These are phyloP conservation scores for Tulasnella sp. DNA, from an alignment of 768 basidiomycete genomes.

Conservation along the genomic window DNA sequence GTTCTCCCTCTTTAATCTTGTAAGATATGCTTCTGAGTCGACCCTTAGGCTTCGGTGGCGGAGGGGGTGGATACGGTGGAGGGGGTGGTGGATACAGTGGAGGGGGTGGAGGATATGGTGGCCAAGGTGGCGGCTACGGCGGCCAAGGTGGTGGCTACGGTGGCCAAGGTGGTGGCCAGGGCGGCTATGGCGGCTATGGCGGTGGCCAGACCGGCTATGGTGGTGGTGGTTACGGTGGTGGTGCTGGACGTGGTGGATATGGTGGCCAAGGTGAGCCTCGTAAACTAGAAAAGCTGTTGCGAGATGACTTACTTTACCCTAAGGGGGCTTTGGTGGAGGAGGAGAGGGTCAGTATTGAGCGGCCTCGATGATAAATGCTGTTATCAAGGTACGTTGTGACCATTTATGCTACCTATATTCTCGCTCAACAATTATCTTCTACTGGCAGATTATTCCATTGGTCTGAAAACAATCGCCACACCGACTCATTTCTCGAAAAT, in stretches of 20 bases:
- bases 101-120: conserved; percentile 19
- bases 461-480: too few species aligned
- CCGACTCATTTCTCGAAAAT: too few species aligned
- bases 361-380: too few species aligned
- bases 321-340: too few species aligned
- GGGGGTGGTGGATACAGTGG: conserved; percentile 20
- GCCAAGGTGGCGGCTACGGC: conserved; percentile 20
- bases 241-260: not conserved
- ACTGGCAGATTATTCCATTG: too few species aligned
- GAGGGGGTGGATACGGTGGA: not conserved
- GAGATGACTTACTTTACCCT: too few species aligned
- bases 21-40: conserved; percentile 5
- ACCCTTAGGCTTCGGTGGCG: not conserved
- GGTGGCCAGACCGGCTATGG: not conserved
- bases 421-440: too few species aligned
- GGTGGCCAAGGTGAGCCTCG: too few species aligned
- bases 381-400: too few species aligned
- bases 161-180: conserved; percentile 22
- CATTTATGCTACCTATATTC: too few species aligned
- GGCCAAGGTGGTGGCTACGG: conserved; percentile 25
- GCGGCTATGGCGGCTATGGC: conserved; percentile 13
- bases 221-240: not conserved
- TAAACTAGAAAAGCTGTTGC: not conserved
- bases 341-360: too few species aligned
- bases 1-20: not conserved